Base-by-base conservation (phyloP, 495 filamentous ascomycete genomes). In the Tuber brumale region DNA sequence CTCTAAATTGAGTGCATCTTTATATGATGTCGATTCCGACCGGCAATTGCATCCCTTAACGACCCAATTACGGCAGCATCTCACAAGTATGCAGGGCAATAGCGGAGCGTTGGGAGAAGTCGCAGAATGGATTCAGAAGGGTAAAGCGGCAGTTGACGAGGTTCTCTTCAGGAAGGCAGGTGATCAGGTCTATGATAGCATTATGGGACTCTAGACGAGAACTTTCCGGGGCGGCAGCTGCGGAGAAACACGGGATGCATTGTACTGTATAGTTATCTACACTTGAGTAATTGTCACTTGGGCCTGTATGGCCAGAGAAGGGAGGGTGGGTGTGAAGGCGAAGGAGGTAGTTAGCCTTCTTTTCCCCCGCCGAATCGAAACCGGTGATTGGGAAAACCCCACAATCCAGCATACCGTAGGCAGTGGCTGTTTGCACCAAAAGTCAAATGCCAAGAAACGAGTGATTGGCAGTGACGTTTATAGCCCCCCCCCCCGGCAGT, bases 21-120 rank as follows among this genome's bases (percentile, higher is more conserved):
- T 81, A 45, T 82, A 82, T 66, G 75, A 82, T 76, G 66, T 76
- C 31, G 72, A 71, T 69, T 81, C 73, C 35, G 81, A 82, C 43
- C 75, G 76, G 69, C 74, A 82, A 71, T 75, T 82, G 70, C 74
- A 73, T 71, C 72, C 75, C 27, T 61, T 80, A 39, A 78, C 74
- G 57, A 76, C 72, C 46, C 66, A 75, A 35, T 71, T 82, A n/a
- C 72, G 76, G 27, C 73, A 76, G 23, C 80, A 82, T 72, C 81
- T 82, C 69, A 74, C 75, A 18, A 82, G 75, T n/a, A 82, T 82
- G 81, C 77, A 82, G 66, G 77, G 75, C 23, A 82, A 82, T 51
- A 80, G 72, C 23, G 77, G 74, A 35, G 57, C 78, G 74, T 61
- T 81, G 39, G 79, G 75, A 44, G 79, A 79, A n/a, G 70, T 81